Evolutionary conservation across 768 basidiomycete species (phyloP).

Genomic region (Gloeostereum incarnatum): DNA sequence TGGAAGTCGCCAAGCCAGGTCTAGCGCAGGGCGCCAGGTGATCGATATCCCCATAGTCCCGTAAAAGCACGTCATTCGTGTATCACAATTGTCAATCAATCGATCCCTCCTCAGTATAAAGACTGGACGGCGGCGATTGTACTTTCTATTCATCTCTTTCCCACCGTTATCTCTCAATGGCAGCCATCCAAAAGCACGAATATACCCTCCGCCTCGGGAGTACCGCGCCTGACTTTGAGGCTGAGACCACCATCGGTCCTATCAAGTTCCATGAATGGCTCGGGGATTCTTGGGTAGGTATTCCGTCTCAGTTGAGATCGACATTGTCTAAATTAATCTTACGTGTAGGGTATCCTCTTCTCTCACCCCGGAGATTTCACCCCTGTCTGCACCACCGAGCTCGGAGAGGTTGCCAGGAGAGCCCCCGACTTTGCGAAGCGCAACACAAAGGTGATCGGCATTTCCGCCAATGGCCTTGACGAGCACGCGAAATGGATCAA

Average conservation of each 20-base stretch:
- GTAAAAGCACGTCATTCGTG: background rate
- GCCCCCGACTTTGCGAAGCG: constrained; percentile 78
- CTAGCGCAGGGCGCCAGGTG: too few relatives aligned
- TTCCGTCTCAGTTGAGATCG: background rate
- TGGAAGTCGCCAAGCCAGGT: too few relatives aligned
- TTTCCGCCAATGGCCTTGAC: constrained; percentile 83
- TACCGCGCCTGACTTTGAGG: constrained; percentile 87
- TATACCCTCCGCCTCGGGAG: constrained; percentile 68
- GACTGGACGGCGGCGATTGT: too few relatives aligned
- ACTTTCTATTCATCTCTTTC: background rate
- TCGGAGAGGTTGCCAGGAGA: constrained; percentile 90
- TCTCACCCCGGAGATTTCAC: constrained; percentile 92
- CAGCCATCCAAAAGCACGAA: constrained; percentile 15
- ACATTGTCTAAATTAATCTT: background rate
- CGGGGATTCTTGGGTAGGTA: constrained; percentile 76
- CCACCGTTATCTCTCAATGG: constrained; percentile 17
- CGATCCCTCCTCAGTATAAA: background rate
- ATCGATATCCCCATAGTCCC: too few relatives aligned
- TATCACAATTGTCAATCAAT: background rate
- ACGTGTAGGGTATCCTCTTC: constrained; percentile 85
- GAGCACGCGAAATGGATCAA: constrained; percentile 84
- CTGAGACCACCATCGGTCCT: constrained; percentile 75
- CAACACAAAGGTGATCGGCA: constrained; percentile 87
- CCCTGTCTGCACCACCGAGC: constrained; percentile 95
- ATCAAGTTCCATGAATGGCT: constrained; percentile 96